phyloP scores from a whole-genome alignment of 495 filamentous ascomycete genomes.

The Margaritispora aquatica region DNA sequence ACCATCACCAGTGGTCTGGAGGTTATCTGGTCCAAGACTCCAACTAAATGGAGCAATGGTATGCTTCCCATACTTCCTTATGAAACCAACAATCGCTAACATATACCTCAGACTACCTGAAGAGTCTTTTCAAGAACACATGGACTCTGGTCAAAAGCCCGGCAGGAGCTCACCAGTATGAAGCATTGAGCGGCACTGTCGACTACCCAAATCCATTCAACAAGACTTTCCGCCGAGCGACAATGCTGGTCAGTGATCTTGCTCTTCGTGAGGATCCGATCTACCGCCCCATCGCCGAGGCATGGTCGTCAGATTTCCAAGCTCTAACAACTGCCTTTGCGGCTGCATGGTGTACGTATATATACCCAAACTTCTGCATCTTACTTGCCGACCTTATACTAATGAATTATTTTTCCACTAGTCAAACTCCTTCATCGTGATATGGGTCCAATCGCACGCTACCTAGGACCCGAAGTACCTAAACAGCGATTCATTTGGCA shows the following conservation, averaged over 20 bases:
- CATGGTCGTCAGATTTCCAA: constrained; percentile 11
- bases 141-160: constrained; percentile 16
- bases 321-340: constrained; percentile 18
- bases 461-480: constrained; percentile 16
- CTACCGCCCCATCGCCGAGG: constrained; percentile 8
- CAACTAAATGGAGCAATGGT: constrained; percentile 20
- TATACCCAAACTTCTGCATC: background rate
- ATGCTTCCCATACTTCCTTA: background rate
- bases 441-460: constrained; percentile 18
- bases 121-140: constrained; percentile 16
- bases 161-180: constrained; percentile 15
- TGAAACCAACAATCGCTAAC: background rate
- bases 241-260: constrained; percentile 19
- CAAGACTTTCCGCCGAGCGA: constrained; percentile 12
- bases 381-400: background rate
- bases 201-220: constrained; percentile 19
- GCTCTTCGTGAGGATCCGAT: constrained; percentile 15
- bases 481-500: constrained; percentile 13
- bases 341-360: constrained; percentile 19
- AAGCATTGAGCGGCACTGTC: constrained; percentile 9
- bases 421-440: constrained; percentile 18
- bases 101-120: constrained; percentile 6
- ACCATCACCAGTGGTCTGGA: constrained; percentile 14
- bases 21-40: constrained; percentile 17
- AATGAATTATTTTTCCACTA: constrained; percentile 6